Evolutionary conservation across 2,329 filamentous ascomycete genomes (phyloP), one percentile per base, ranked within the genome.

Genomic region (Fusarium duplospermum): DNA sequence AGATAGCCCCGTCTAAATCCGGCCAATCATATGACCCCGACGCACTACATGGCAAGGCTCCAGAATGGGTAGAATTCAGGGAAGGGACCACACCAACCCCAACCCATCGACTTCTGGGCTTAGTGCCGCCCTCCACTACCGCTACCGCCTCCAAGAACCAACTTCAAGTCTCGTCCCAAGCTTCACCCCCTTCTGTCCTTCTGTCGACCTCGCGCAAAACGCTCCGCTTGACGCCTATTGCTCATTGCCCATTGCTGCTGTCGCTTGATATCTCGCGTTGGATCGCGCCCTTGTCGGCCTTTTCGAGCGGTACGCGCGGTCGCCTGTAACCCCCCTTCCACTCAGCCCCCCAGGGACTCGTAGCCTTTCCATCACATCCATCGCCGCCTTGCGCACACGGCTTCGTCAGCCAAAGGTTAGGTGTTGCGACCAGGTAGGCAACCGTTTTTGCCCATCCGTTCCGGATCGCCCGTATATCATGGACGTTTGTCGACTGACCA

Each of bases 11-110:
- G 52, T 64, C 70, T 68, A 47, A 42, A 69, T 10, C 31, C 71
- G 72, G 71, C 81, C 81, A 82, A 82, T 82, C 78, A 81, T 79
- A 78, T 81, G 77, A 73, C 76, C 74, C 72, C 74, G 50, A 62
- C 67, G 60, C n/a, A 62, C 29, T 40, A 40, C 74, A 69, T 72
- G 72, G 58, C 70, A 72, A 68, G 69, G 66, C 66, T 70, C 38
- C 56, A 56, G 54, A 72, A 75, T 73, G 61, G 65, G 61, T 72
- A 56, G 61, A 71, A 60, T 66, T 57, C 75, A 69, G 67, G 72
- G 66, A 69, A 72, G 64, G 57, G 59, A 67, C 67, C 73, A 76
- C 75, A 77, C 76, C 71, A 75, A 73, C 64, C 69, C 67, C 72
- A 78, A 72, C 71, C 74, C 72, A 78, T 71, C 64, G 61, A 69